Percentiles rank a stretch among this genome's conserved stretches.
phyloP scores from a whole-genome alignment of 106 monocot genomes.

The Dendrobium chrysotoxum region DNA sequence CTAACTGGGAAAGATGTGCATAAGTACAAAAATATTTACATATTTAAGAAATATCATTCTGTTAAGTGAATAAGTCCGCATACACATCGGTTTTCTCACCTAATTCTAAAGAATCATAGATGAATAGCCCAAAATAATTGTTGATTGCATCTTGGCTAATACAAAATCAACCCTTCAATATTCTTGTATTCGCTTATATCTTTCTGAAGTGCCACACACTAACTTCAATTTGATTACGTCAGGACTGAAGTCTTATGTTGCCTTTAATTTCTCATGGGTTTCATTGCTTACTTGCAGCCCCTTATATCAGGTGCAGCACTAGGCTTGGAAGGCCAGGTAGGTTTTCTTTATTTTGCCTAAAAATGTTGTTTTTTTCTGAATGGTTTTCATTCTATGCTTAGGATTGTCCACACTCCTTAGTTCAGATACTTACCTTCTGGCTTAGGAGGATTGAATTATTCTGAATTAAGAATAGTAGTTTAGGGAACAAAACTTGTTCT shows the following conservation, averaged over 20 bases:
- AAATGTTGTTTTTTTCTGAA: background rate
- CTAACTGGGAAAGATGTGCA: too few species aligned
- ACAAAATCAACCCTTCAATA: background rate
- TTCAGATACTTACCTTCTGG: background rate
- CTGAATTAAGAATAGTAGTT: background rate
- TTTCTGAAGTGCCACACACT: background rate
- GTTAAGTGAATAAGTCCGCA: background rate
- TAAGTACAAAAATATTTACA: too few species aligned
- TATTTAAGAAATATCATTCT: too few species aligned
- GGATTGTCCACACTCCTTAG: background rate
- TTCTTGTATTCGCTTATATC: background rate
- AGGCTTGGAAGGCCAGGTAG: slow-evolving; percentile 97
- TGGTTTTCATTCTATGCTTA: background rate
- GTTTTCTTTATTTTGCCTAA: background rate
- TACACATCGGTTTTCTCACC: background rate
- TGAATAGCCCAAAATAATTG: background rate
- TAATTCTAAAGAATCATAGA: background rate
- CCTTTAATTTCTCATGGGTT: background rate
- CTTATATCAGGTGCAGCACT: slow-evolving; percentile 96
- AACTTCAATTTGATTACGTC: background rate
- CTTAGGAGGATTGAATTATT: background rate
- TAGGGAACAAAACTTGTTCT: background rate
- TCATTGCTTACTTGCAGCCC: slow-evolving; percentile 47
- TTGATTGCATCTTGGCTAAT: background rate
- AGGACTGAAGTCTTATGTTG: background rate